These are phyloP conservation scores for Bothriochloa decipiens DNA, from an alignment of 176 grass and related monocot species.

Conservation along the genomic window DNA sequence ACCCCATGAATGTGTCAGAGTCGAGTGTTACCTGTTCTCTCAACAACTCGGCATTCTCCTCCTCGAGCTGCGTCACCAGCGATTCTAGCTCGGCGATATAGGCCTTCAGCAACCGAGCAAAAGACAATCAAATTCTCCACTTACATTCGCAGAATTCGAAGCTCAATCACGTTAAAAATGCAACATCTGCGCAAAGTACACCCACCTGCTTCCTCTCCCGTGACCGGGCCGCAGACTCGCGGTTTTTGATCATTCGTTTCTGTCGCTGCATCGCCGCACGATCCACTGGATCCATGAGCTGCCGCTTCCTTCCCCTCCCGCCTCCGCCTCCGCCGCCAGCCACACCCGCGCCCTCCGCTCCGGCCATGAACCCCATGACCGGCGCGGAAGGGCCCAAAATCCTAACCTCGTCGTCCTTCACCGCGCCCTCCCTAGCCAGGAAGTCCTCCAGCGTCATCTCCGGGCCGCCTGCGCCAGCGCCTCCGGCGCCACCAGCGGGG, in stretches of 20 bases:
- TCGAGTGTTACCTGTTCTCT: conserved; percentile 64
- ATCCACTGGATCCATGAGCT: conserved; percentile 75
- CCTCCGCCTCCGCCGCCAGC: conserved; percentile 17
- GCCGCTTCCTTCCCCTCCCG: conserved; percentile 77
- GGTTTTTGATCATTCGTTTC: conserved; percentile 99
- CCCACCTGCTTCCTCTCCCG: conserved; percentile 95
- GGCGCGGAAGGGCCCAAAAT: conserved; percentile 34
- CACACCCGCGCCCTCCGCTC: conserved; percentile 24
- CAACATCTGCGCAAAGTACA: neutral
- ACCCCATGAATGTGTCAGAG: neutral
- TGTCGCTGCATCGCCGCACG: conserved; percentile 76
- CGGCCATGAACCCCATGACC: conserved; percentile 40
- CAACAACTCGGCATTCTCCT: conserved; percentile 69
- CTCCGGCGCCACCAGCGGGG: neutral
- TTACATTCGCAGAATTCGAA: neutral
- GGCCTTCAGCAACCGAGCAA: conserved; percentile 54
- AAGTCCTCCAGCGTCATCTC: conserved; percentile 98
- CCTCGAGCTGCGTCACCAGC: conserved; percentile 74
- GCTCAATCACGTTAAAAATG: neutral
- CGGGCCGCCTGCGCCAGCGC: neutral
- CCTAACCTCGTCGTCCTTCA: conserved; percentile 48
- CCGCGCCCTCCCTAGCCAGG: conserved; percentile 65
- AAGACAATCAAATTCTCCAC: neutral
- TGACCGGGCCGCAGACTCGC: conserved; percentile 94
- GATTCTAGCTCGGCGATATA: conserved; percentile 93